Evolutionary conservation across 2,329 filamentous ascomycete genomes (phyloP), one percentile per base, ranked within the genome.

Genomic region (Lizonia empirigonia): DNA sequence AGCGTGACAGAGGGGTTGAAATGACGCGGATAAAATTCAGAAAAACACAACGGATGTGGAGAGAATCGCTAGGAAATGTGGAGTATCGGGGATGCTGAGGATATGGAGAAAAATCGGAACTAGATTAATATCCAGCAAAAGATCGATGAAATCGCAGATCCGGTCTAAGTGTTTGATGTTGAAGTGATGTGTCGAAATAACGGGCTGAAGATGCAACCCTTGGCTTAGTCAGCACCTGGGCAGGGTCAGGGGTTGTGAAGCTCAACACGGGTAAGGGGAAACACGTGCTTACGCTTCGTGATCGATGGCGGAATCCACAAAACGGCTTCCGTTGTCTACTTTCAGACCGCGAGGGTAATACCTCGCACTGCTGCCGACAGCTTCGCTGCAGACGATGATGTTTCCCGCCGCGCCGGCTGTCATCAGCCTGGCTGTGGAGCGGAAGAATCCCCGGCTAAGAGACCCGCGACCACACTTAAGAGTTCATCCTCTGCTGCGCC

Each of bases 381-480:
- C 1, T 22, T 29, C 19, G 39, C 20, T n/a, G 10, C 29, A 4
- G 8, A 23, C 19, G 8, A 26, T 19, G 19, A 20, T 37, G 13
- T 27, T 41, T 38, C 33, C 49, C 42, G 42, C 42, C 42, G 36
- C n/a, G 32, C 42, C 49, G 49, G 42, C 18, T 30, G 42, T 37
- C 26, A 33, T 27, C 49, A 52, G 27, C 32, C 36, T 37, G 42
- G 33, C 32, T 46, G 37, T 51, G 50, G 59, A 58, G 42, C 67
- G 68, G 68, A 56, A 68, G 65, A 70, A 71, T 65, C 34, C 26
- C 48, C 68, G 68, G 68, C 56, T 71, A 71, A 71, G 50, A 49
- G 41, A 33, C 48, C 44, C 46, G 37, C 23, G 26, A 44, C 35
- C 19, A 47, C 52, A 36, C 55, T 55, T 42, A 44, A 54, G 44